Evolutionary conservation across 768 basidiomycete species (phyloP).

Genomic region (Sporobolomyces roseus): DNA sequence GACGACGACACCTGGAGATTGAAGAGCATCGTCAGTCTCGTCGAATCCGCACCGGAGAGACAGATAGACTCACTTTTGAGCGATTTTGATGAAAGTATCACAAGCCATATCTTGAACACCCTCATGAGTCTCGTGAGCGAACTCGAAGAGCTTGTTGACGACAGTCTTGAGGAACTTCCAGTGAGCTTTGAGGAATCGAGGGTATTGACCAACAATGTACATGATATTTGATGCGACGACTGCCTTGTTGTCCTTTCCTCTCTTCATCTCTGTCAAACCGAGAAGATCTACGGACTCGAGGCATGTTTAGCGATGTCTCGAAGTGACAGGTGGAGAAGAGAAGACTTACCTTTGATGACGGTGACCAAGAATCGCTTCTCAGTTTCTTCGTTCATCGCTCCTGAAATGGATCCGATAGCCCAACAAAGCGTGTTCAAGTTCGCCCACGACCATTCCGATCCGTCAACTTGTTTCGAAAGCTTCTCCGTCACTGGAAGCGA

Average conservation of each 20-base stretch:
- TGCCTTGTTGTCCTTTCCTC: conserved; percentile 99
- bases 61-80: conserved; percentile 66
- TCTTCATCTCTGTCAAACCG: conserved; percentile 96
- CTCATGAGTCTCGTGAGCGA: conserved; percentile 99
- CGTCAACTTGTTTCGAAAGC: conserved; percentile 76
- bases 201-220: conserved; percentile 99
- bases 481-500: conserved; percentile 71
- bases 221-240: conserved; percentile 65
- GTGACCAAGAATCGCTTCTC: conserved; percentile 99
- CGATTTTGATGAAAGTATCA: conserved; percentile 99
- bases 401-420: conserved; percentile 99
- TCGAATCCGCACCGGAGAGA: not conserved
- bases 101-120: conserved; percentile 99
- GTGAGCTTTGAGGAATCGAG: conserved; percentile 97
- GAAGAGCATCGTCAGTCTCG: not conserved
- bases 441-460: conserved; percentile 98
- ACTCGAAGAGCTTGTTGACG: conserved; percentile 98
- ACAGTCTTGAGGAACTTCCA: conserved; percentile 99
- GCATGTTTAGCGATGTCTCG: not conserved
- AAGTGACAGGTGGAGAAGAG: not conserved
- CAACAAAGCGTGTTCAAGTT: conserved; percentile 98
- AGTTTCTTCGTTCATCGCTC: conserved; percentile 99
- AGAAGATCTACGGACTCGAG: conserved; percentile 61
- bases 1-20: conserved; percentile 61
- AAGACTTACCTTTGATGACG: conserved; percentile 67